A percentile compares a stretch with the other conserved stretches of the same genome.
phyloP scores from a whole-genome alignment of 106 monocot species.

The Platanthera zijinensis region DNA sequence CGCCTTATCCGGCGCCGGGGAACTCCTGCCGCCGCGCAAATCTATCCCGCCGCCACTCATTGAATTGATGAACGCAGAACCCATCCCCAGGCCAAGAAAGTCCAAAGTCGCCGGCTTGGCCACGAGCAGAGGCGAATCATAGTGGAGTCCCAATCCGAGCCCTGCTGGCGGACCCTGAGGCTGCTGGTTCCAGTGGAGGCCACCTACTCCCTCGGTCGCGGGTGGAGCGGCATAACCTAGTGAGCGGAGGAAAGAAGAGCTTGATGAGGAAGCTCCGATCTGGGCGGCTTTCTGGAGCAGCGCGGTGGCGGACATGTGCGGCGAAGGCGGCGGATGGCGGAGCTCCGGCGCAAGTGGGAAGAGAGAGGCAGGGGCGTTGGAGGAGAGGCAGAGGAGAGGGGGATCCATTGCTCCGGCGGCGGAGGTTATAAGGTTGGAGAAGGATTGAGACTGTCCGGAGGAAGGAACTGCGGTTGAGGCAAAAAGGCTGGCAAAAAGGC shows the following conservation, averaged over 20 bases:
- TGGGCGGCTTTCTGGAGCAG: constrained; percentile 8
- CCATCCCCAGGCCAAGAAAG: constrained; percentile 66
- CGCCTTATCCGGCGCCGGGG: background rate
- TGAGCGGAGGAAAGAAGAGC: constrained; percentile 5
- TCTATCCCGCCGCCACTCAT: constrained; percentile 9
- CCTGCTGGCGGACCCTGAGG: background rate
- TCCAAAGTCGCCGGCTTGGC: constrained; percentile 67
- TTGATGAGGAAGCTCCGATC: background rate
- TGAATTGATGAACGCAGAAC: constrained; percentile 8
- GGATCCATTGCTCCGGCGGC: background rate
- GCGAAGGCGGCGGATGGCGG: background rate
- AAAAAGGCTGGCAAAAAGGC: constrained; percentile 8
- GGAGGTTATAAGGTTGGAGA: background rate
- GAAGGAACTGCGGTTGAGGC: background rate
- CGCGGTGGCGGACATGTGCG: constrained; percentile 4
- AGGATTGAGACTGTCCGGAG: background rate
- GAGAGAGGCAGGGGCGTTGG: background rate
- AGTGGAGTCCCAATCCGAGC: background rate
- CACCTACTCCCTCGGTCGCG: background rate
- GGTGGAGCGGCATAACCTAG: background rate
- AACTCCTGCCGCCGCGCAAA: background rate
- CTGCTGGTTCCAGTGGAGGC: background rate
- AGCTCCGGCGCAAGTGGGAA: constrained; percentile 8
- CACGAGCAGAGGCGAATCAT: constrained; percentile 7
- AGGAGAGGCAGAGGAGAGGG: constrained; percentile 5